Percentiles rank a stretch among this genome's conserved stretches.
These are phyloP conservation scores for Fusarium sororula DNA, from an alignment of 2,329 filamentous ascomycete genomes.

Conservation along the genomic window DNA sequence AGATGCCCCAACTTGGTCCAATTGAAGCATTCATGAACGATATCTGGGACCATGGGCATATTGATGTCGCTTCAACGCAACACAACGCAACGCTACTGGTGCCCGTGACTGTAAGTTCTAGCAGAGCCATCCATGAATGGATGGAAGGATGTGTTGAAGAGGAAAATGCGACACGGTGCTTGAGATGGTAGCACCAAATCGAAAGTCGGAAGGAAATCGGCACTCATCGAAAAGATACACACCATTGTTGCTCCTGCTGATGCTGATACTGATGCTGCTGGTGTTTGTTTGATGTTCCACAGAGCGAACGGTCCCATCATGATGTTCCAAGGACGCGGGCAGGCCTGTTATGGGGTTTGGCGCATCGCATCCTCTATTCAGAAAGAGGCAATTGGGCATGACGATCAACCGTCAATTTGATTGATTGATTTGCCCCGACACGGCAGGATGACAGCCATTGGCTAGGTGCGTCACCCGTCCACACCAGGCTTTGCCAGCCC, in stretches of 20 bases:
- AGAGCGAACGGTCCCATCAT: slow-evolving; percentile 19
- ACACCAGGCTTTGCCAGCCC: slow-evolving; percentile 8
- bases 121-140: not conserved
- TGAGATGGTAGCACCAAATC: not conserved
- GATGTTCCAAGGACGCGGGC: slow-evolving; percentile 28
- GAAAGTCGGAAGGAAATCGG: slow-evolving; percentile 1
- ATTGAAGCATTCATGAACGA: slow-evolving; percentile 34
- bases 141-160: not conserved
- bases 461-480: slow-evolving; percentile 17
- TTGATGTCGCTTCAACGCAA: slow-evolving; percentile 25
- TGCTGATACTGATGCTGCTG: not conserved
- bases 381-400: slow-evolving; percentile 23
- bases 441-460: slow-evolving; percentile 18
- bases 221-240: slow-evolving; percentile 1
- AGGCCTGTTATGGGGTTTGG: slow-evolving; percentile 22
- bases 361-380: slow-evolving; percentile 28
- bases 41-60: slow-evolving; percentile 29
- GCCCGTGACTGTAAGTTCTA: slow-evolving; percentile 21
- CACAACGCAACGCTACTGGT: slow-evolving; percentile 21
- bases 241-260: not conserved
- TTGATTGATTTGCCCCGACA: slow-evolving; percentile 29
- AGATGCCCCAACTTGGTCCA: slow-evolving; percentile 37
- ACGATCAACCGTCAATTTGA: slow-evolving; percentile 31
- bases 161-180: not conserved
- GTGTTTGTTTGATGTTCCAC: slow-evolving; percentile 15